These are phyloP conservation scores for Lentinus brumalis DNA, from an alignment of 768 basidiomycete species.

Conservation along the genomic window DNA sequence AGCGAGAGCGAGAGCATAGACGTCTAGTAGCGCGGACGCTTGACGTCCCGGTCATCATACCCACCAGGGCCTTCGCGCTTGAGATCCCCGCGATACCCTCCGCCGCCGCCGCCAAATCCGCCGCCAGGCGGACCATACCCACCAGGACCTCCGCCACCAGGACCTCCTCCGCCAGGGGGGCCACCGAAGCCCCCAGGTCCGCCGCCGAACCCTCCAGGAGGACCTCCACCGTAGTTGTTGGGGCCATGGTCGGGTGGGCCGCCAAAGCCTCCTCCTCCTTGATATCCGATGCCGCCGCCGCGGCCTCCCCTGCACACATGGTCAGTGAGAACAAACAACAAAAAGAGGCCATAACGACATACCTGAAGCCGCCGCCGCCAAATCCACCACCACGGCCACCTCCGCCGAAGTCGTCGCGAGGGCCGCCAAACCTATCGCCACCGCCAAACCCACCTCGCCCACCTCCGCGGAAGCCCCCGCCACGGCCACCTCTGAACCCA, in stretches of 20 bases:
- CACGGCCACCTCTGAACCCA: constrained; percentile 34
- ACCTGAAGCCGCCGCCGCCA: constrained; percentile 23
- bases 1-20: not conserved
- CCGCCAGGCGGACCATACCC: constrained; percentile 50
- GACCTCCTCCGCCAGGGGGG: constrained; percentile 42
- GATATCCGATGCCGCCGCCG: constrained; percentile 73
- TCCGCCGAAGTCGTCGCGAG: constrained; percentile 40
- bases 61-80: constrained; percentile 77
- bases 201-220: constrained; percentile 32
- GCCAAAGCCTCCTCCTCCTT: constrained; percentile 57
- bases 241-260: constrained; percentile 38
- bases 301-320: constrained; percentile 46
- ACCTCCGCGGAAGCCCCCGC: constrained; percentile 36
- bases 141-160: constrained; percentile 47
- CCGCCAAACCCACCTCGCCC: constrained; percentile 45
- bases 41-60: constrained; percentile 80
- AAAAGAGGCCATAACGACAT: not conserved
- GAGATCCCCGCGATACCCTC: constrained; percentile 70
- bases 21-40: constrained; percentile 74
- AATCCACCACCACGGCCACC: constrained; percentile 45
- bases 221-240: constrained; percentile 45
- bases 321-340: constrained; percentile 1
- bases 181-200: constrained; percentile 32
- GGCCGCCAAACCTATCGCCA: constrained; percentile 34
- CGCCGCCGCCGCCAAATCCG: constrained; percentile 45